Evolutionary conservation across 2,329 filamentous ascomycete genomes (phyloP), one percentile per base, ranked within the genome.

Genomic region (Chaetoscypha palmicola): DNA sequence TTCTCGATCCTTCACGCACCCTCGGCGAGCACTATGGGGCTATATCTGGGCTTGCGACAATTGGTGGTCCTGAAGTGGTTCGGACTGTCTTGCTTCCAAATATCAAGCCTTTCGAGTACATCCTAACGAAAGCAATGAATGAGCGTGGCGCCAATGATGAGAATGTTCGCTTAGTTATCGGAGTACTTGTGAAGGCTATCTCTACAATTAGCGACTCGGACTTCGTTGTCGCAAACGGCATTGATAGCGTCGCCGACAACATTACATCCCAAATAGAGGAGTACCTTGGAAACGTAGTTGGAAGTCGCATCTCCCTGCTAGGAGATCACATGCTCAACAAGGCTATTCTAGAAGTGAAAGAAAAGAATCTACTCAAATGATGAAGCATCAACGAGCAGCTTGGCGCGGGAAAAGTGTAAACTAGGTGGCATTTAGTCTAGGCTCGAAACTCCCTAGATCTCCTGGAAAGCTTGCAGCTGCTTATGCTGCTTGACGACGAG

Each of bases 11-110:
- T 0, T 79, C 81, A 33, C 88, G 90, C 59, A 81, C 89, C 0
- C 77, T 89, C 0, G 80, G 86, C 1, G 83, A 91, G 1, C 86
- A 95, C 58, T 98, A 92, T 61, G 92, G 92, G 34, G 88, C 91
- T 5, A 75, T 98, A 17, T 76, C 81, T 22, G 91, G 90, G 1
- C 70, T 98, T 2, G 74, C 83, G 2, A 79, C 83, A 1, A 82
- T 94, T 19, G 88, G 89, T 20, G 89, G 81, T 8, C 58, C 71
- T 1, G 79, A 83, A 47, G 76, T 78, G 17, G 71, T 84, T n/a
- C 69, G 76, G 16, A 72, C 76, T 35, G 66, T 86, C 4, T 71
- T 87, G 32, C 55, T 86, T 16, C 81, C 81, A 1, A 86, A 84
- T 51, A 66, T 86, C 19, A 74, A 72, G 45, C 69, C 75, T 0